These are phyloP conservation scores for Verticillium alfalfae DNA, from an alignment of 2,329 filamentous ascomycete genomes.

Conservation along the genomic window DNA sequence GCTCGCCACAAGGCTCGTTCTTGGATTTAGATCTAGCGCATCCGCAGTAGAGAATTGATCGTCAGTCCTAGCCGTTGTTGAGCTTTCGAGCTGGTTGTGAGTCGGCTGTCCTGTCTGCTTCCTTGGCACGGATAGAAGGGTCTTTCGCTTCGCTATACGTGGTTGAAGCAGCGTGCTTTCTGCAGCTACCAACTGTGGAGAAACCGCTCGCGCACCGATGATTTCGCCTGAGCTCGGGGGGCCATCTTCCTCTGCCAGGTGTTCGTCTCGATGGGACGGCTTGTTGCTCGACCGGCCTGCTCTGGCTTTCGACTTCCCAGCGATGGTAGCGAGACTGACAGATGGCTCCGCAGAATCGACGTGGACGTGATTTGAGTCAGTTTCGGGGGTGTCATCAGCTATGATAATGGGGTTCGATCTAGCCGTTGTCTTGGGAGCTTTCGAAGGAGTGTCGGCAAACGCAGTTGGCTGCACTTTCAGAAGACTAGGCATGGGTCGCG, in stretches of 20 bases:
- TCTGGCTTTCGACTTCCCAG: neutral
- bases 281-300: neutral
- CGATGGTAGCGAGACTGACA: no score
- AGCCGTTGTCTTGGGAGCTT: neutral
- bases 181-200: neutral
- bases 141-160: neutral
- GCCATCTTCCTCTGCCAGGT: neutral
- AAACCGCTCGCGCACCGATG: neutral
- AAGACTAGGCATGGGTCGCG: neutral
- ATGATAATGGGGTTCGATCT: neutral
- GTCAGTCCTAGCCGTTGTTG: neutral
- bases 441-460: neutral
- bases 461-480: neutral
- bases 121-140: neutral
- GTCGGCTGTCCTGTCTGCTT: neutral
- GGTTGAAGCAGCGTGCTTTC: constrained; percentile 9
- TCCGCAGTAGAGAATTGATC: neutral
- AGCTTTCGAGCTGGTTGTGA: neutral
- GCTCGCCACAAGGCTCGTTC: constrained; percentile 40
- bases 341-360: neutral
- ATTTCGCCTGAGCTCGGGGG: neutral
- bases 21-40: constrained; percentile 19
- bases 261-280: neutral
- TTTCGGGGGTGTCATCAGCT: neutral
- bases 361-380: neutral